Base-by-base conservation (phyloP, 139 green algal species). In the Microglena sp. region DNA sequence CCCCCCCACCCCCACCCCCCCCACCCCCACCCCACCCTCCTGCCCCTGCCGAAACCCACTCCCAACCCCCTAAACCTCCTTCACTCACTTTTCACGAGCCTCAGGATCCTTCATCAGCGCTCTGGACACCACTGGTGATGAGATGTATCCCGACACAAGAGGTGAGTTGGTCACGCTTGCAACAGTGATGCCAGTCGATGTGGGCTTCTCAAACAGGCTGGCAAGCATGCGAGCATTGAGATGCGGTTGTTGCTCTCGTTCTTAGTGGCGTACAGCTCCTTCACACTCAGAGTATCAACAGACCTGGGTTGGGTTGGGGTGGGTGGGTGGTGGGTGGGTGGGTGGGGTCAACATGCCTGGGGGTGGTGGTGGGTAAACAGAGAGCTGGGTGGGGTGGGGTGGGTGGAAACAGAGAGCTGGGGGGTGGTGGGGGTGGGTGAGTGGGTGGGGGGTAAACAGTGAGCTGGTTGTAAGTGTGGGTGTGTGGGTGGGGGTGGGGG, bases 221-320 rank as follows among this genome's bases (percentile, higher is more conserved):
- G 66, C 62, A 2, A 86, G 75, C 67, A 86, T 72, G 58, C 83
- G 84, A 43, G 81, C 75, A 53, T 83, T 83, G 33, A 90, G 72
- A 0, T 68, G 0, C 77, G 62, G 61, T 86, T 87, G 58, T 33
- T 56, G 7, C 66, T 82, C 63, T 86, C 84, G 28, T 87, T 68
- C 76, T 90, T 90, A 5, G 88, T 56, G 1, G 57, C 61, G 53
- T 81, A 83, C 36, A 90, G 76, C 74, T 90, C 77, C 54, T 80
- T 80, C 1, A 88, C 72, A 8, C 68, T 75, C 26, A 90, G 70
- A 8, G 76, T 90, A 66, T 90, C 82, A 4, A 90, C 77, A 7
- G 72, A 85, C 27, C 81, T 81, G 36, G n/a, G 34, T 65, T n/a
- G n/a, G n/a, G n/a, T n/a, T n/a, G n/a, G n/a, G n/a, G n/a, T n/a